Base-by-base conservation (phyloP, 1,284 basidiomycete species). In the Cutaneotrichosporon spelunceum region DNA sequence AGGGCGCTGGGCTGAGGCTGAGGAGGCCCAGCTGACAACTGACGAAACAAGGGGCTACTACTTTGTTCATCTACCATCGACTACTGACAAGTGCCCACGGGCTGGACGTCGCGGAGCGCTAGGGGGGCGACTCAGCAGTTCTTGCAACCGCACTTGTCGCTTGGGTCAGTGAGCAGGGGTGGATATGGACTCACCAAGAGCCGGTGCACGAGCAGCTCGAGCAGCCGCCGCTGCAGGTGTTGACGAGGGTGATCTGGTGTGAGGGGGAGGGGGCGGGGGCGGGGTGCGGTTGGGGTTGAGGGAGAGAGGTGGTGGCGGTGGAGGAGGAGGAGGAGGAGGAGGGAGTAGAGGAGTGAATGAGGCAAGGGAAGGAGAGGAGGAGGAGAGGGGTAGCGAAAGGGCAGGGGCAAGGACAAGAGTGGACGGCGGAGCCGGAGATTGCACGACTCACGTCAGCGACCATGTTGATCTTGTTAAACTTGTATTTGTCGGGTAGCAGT, bases 181-280 rank as follows among this genome's bases (percentile, higher is more conserved):
- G n/a, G n/a, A n/a, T 5, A 4, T 7, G 3, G 7, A 21, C 48
- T 49, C 48, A 49, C 48, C 48, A 26, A 4, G 13, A 3, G 26
- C 48, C 39, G 39, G 39, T 4, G 48, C 49, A 29, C 1, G 49
- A 1, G 49, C 49, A 52, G 13, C 26, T 27, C 6, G 49, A 14
- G 49, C 49, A 52, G 49, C 29, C 30, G 30, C 26, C 49, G 29
- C 30, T 8, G 49, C 49, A 33, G 29, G 29, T 8, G 49, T 52
- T 52, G 29, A 34, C 30, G 49, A 33, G 4, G 19, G 49, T 52
- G 49, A 52, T 52, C 49, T 52, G 49, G 30, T 30, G 49, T 52
- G 4, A 52, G 49, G 11, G n/a, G 49, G 27, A 6, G 16, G n/a
- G 8, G 2, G 39, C 10, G 39, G 39, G 19, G 34, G 4, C 16